Evolutionary conservation across 192 early-diverging fungal genomes (phyloP).

Genomic region (Coemansia reversa): DNA sequence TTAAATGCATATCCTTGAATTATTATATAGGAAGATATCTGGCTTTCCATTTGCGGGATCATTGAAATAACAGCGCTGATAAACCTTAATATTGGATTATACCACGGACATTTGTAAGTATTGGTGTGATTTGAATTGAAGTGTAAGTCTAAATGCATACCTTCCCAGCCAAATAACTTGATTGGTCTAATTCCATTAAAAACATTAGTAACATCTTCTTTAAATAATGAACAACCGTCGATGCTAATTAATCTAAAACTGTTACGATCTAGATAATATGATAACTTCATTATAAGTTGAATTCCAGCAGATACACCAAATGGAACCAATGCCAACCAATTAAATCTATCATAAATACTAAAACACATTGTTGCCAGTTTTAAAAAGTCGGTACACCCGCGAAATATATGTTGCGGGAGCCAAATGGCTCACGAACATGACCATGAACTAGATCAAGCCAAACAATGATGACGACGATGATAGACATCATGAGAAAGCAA

Average conservation of each 20-base stretch:
- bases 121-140: neutral
- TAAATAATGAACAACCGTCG: too few relatives aligned
- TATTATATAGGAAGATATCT: conserved; percentile 2
- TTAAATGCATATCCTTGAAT: neutral
- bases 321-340: conserved; percentile 27
- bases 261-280: too few relatives aligned
- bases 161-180: conserved; percentile 12
- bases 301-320: conserved; percentile 2
- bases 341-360: conserved; percentile 14
- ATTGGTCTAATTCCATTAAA: conserved; percentile 1
- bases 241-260: too few relatives aligned
- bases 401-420: too few relatives aligned
- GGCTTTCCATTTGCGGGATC: neutral
- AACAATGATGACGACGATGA: too few relatives aligned
- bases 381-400: neutral
- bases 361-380: conserved; percentile 4
- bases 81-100: neutral
- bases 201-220: neutral
- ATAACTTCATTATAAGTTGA: neutral
- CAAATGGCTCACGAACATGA: too few relatives aligned
- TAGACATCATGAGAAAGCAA: too few relatives aligned
- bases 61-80: neutral
- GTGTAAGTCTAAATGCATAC: neutral
- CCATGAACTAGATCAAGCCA: too few relatives aligned
- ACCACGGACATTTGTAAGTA: neutral